Evolutionary conservation across 1,284 basidiomycete species (phyloP).

Genomic region (Sporisorium exsertum): DNA sequence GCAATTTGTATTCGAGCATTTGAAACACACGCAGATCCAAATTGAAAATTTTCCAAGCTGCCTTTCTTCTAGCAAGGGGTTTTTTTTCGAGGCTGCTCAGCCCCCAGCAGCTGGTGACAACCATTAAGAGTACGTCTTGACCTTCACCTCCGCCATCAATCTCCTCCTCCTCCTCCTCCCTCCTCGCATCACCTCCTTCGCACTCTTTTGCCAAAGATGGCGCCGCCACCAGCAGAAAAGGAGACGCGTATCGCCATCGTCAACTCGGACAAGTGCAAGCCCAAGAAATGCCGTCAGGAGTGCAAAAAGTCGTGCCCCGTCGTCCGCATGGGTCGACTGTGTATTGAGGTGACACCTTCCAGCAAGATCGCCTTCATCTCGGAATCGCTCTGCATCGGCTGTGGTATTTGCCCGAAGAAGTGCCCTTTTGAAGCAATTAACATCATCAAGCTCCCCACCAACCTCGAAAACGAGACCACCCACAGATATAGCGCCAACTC

Average conservation of each 20-base stretch:
- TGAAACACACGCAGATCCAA: conserved; percentile 13
- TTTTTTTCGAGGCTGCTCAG: conserved; percentile 3
- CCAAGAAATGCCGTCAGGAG: conserved; percentile 68
- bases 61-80: conserved; percentile 4
- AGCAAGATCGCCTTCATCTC: conserved; percentile 68
- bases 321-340: conserved; percentile 67
- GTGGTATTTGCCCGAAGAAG: conserved; percentile 69
- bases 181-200: conserved; percentile 4
- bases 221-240: conserved; percentile 55
- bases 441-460: conserved; percentile 69
- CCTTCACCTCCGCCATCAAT: conserved; percentile 10
- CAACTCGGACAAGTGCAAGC: conserved; percentile 69
- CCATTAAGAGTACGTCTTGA: conserved; percentile 1
- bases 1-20: conserved; percentile 12
- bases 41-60: conserved; percentile 16
- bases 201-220: conserved; percentile 32
- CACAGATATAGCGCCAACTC: conserved; percentile 69
- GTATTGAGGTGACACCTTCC: conserved; percentile 64
- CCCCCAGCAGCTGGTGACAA: conserved; percentile 5
- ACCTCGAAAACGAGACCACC: conserved; percentile 68
- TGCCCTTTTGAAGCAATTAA: conserved; percentile 69
- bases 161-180: background rate
- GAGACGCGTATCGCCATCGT: conserved; percentile 69
- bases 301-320: conserved; percentile 69
- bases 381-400: conserved; percentile 68